These are phyloP conservation scores for Elsinoe perseae DNA, from an alignment of 2,329 filamentous ascomycete species.

Conservation along the genomic window DNA sequence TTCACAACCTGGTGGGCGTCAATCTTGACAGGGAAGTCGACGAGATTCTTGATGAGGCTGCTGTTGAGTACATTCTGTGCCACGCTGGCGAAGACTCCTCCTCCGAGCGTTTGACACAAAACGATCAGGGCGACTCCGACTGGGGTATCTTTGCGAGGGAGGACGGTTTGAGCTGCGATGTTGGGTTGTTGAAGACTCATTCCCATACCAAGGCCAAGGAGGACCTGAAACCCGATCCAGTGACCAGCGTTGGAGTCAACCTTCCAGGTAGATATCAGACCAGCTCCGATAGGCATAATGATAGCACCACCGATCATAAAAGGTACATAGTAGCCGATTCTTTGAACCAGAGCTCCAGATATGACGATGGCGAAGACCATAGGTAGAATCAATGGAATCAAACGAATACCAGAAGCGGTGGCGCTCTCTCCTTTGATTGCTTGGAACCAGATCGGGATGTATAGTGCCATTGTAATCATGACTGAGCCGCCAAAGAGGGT, in stretches of 20 bases:
- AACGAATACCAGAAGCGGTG: constrained; percentile 42
- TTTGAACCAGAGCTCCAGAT: constrained; percentile 34
- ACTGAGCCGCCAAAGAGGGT: constrained; percentile 23
- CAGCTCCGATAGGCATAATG: constrained; percentile 40
- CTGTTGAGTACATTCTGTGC: constrained; percentile 46
- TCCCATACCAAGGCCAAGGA: constrained; percentile 37
- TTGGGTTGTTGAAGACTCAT: constrained; percentile 43
- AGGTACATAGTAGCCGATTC: constrained; percentile 43
- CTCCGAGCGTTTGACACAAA: constrained; percentile 42
- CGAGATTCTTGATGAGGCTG: constrained; percentile 38
- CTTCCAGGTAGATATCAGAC: constrained; percentile 39
- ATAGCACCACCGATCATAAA: constrained; percentile 38
- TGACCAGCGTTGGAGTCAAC: constrained; percentile 31
- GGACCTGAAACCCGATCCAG: constrained; percentile 35
- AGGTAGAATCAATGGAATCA: constrained; percentile 40
- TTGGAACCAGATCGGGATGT: constrained; percentile 43
- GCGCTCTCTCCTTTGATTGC: constrained; percentile 42
- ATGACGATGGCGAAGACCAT: constrained; percentile 39
- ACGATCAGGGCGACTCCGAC: constrained; percentile 43
- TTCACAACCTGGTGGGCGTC: constrained; percentile 36
- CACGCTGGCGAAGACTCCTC: constrained; percentile 43
- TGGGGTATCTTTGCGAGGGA: constrained; percentile 38
- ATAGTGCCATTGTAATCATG: constrained; percentile 21
- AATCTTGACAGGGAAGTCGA: constrained; percentile 26
- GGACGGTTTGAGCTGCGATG: constrained; percentile 39